These are phyloP conservation scores for Ceratocystis albifundus DNA, from an alignment of 2,329 filamentous ascomycete genomes.

Conservation along the genomic window DNA sequence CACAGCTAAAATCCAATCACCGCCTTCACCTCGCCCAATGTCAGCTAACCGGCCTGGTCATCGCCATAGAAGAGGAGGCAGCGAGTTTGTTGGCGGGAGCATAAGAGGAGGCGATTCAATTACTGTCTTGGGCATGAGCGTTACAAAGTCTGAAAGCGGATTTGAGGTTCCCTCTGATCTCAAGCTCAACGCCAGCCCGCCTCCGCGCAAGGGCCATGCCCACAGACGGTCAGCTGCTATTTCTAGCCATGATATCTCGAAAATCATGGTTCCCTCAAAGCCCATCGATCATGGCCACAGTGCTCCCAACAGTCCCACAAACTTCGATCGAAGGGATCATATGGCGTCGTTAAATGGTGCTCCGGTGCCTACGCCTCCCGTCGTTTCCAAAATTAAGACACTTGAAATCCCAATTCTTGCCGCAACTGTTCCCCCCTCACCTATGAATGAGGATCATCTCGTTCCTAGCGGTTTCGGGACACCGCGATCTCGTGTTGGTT, in stretches of 20 bases:
- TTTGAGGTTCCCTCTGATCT: slow-evolving; percentile 44
- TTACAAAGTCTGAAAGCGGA: slow-evolving; percentile 52
- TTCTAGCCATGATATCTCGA: slow-evolving; percentile 68
- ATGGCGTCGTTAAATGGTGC: slow-evolving; percentile 8
- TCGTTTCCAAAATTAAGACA: not conserved
- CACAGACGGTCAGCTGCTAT: slow-evolving; percentile 75
- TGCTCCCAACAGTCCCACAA: slow-evolving; percentile 50
- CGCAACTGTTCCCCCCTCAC: not conserved
- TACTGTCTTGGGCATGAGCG: slow-evolving; percentile 55
- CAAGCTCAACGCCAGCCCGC: slow-evolving; percentile 39
- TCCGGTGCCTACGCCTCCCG: not conserved
- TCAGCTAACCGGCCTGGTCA: slow-evolving; percentile 39
- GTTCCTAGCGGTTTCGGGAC: slow-evolving; percentile 13
- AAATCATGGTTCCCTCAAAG: slow-evolving; percentile 49
- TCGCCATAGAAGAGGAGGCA: slow-evolving; percentile 68
- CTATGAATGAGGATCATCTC: not conserved
- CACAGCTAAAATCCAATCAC: slow-evolving; percentile 30
- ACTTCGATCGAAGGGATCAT: slow-evolving; percentile 30
- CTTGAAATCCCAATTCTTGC: slow-evolving; percentile 9
- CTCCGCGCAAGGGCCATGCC: slow-evolving; percentile 52
- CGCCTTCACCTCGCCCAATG: slow-evolving; percentile 46
- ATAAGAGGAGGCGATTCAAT: slow-evolving; percentile 46
- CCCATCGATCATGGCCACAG: slow-evolving; percentile 43
- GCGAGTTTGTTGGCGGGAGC: slow-evolving; percentile 76
- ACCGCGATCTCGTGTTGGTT: slow-evolving; percentile 59